Base-by-base conservation (phyloP, 371 early-diverging fungal genomes). In the Coemansia sp. region DNA sequence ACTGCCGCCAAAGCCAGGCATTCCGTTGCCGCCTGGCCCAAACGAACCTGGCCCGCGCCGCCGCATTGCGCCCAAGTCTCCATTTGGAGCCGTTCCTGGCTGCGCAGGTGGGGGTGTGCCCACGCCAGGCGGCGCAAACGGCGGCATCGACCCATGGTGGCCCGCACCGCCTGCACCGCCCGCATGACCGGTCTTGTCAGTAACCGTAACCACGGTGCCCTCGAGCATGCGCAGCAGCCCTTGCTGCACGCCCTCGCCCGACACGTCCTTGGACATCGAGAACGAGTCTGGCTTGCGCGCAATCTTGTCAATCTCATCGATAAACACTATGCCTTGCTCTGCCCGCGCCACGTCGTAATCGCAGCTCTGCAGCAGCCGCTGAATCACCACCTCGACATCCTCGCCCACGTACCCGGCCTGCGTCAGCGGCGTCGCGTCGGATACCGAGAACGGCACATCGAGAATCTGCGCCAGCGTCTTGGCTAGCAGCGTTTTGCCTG, bases 371-470 rank as follows among this genome's bases (percentile, higher is more conserved):
- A 95, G 78, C 25, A 95, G 77, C 30, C 95, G 83, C 64, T 90
- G 90, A 54, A 95, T 92, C 20, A 93, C 92, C 14, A 87, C 75
- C 71, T 95, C 96, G 16, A 95, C 94, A 80, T 95, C 96, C 65
- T 94, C 96, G 40, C 96, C 96, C 16, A 95, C 95, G 77, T 95
- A 95, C 5, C 96, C 96, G 7, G 95, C 92, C 64, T 94, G 94
- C 8, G 96, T 95, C 67, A 95, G 89, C 9, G 94, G 90, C 1
- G 94, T 95, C 3, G 96, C 96, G 73, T 95, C 96, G n/a, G 90
- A 91, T 84, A 93, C 91, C 0, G 93, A 92, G 67, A 94, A 94
- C 1, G 96, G 95, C 0, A 95, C 95, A 42, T 93, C 86, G 30
- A 95, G 85, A 2, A 93, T 83, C 64, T 92, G 86, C 20, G 96